A percentile compares a stretch with the other conserved stretches of the same genome.
Conservation (phyloP, 805 yeast genomes). For the Wickerhamomyces strasburgensis region DNA sequence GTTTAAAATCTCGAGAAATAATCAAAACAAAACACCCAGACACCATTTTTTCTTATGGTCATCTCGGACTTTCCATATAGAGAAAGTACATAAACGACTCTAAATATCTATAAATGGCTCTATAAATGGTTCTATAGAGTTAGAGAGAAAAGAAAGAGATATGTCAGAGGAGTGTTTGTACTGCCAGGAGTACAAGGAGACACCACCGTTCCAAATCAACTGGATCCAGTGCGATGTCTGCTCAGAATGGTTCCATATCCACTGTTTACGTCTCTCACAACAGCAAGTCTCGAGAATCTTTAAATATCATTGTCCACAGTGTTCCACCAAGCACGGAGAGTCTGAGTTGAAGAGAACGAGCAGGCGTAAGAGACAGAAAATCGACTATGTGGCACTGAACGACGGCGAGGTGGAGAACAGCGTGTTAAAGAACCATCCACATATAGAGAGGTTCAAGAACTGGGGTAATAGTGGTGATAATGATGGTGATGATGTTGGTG, state of each 20-base stretch:
- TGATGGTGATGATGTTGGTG: slow-evolving; percentile 11
- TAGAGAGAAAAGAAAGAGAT: not conserved
- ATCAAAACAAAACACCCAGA: no score
- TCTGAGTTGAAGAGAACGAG: slow-evolving; percentile 48
- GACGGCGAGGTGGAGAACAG: slow-evolving; percentile 49
- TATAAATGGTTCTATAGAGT: not conserved
- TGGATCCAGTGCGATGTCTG: slow-evolving; percentile 66
- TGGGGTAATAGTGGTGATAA: slow-evolving; percentile 5
- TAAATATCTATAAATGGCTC: no score
- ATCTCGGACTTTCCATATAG: no score
- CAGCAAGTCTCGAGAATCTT: slow-evolving; percentile 35
- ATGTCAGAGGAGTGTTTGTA: slow-evolving; percentile 10
- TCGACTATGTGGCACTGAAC: slow-evolving; percentile 77
- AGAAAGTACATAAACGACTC: not conserved
- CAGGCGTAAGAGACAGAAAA: slow-evolving; percentile 44
- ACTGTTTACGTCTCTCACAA: slow-evolving; percentile 38
- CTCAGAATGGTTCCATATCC: slow-evolving; percentile 36
- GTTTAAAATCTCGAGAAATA: no score
- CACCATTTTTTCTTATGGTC: no score
- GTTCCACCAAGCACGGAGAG: slow-evolving; percentile 43
- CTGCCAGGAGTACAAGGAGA: slow-evolving; percentile 7
- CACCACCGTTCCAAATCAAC: slow-evolving; percentile 11
- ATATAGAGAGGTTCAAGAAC: slow-evolving; percentile 30
- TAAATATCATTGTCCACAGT: slow-evolving; percentile 51
- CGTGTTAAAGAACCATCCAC: slow-evolving; percentile 43